Base-by-base conservation (phyloP, 345 rosid species). In the Gossypium stocksii region DNA sequence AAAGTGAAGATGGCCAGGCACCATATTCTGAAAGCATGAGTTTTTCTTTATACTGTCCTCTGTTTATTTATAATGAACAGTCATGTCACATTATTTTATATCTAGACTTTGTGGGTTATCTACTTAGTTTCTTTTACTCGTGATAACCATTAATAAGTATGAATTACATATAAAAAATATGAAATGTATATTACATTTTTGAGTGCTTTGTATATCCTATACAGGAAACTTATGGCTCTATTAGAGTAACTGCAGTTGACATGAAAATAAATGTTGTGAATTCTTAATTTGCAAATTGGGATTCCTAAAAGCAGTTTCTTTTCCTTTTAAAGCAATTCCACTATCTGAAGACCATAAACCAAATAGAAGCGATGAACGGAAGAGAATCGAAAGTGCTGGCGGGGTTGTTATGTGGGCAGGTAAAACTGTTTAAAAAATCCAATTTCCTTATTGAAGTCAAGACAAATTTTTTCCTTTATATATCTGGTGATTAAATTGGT, bases 311-410 rank as follows among this genome's bases (percentile, higher is more conserved):
- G 77, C 66, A 23, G 19, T 22, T 62, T 67, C 16, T 66, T 52
- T 82, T 72, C 19, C 63, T 66, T 77, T 38, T 87, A 76, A 84
- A 93, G 98, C 97, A 6, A 93, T 96, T 45, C 89, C 99, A 2
- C 90, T 96, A 46, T 96, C 99, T n/a, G 98, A 93, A 84, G 99
- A 96, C 84, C 99, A 93, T 80, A 96, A 96, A 77, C 98, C 99
- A 70, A 96, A 96, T 65, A 93, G 99, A 89, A 90, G 87, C 60
- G 99, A 96, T 77, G 99, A 93, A 77, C 88, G 99, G 79, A 89
- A 93, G 89, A 82, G 99, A 86, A 93, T 96, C 61, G 98, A 96
- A 88, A 93, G 68, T 72, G 97, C 99, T 68, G 97, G 98, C 51
- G 99, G 99, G 19, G 84, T 91, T 70, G 92, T 96, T 58, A 90